These are phyloP conservation scores for Exutisphaerella laricina DNA, from an alignment of 2,329 filamentous ascomycete genomes.

Conservation along the genomic window DNA sequence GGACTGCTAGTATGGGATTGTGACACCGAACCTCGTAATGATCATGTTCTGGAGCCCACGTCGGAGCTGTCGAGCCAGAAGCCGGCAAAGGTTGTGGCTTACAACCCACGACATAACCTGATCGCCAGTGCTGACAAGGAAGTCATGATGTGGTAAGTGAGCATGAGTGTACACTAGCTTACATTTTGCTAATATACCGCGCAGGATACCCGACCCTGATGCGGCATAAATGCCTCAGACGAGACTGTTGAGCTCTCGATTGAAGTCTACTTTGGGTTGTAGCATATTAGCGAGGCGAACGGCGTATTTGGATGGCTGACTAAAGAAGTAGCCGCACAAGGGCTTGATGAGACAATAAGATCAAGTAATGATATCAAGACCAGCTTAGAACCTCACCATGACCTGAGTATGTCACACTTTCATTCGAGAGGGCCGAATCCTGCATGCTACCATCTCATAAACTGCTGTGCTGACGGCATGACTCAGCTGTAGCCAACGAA, in stretches of 20 bases:
- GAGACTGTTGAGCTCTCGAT: background rate
- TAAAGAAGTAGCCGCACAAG: too few species aligned
- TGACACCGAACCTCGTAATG: conserved; percentile 52
- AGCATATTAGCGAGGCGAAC: conserved; percentile 2
- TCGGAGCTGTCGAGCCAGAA: conserved; percentile 58
- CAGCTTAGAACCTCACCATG: too few species aligned
- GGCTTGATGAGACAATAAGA: too few species aligned
- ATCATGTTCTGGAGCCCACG: conserved; percentile 57
- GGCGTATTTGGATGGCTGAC: too few species aligned
- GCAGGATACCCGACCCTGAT: conserved; percentile 7
- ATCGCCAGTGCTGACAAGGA: conserved; percentile 86
- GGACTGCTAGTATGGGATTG: conserved; percentile 84
- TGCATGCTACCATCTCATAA: too few species aligned
- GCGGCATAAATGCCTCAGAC: background rate
- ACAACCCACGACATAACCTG: conserved; percentile 89
- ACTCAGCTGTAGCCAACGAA: too few species aligned
- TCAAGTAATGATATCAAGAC: too few species aligned
- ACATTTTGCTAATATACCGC: background rate
- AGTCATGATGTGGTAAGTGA: conserved; percentile 41
- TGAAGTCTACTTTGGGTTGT: background rate
- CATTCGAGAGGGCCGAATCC: too few species aligned
- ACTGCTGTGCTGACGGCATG: too few species aligned
- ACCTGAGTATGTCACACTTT: too few species aligned
- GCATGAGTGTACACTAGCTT: conserved; percentile 38
- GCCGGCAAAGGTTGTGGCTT: conserved; percentile 69